Percentiles rank a stretch among this genome's conserved stretches.
Evolutionary conservation across 305 asterid species (phyloP).

Genomic region (Vinca major): DNA sequence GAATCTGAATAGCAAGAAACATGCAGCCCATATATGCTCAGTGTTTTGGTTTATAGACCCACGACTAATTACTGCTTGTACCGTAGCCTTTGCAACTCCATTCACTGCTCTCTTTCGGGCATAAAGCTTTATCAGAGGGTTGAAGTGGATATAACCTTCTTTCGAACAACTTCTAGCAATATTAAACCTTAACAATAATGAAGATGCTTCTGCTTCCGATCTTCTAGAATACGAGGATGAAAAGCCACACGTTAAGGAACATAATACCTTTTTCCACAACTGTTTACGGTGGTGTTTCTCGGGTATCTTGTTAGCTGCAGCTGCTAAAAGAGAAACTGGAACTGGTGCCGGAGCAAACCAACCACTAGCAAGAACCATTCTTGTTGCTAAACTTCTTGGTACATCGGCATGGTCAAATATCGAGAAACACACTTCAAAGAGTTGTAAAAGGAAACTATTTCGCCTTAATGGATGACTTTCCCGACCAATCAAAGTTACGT

Average conservation of each 20-base stretch:
- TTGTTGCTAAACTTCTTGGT: constrained; percentile 74
- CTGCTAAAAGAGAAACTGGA: constrained; percentile 50
- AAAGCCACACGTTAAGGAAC: constrained; percentile 62
- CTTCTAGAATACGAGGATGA: constrained; percentile 55
- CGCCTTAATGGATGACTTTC: constrained; percentile 53
- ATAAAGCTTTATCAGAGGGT: constrained; percentile 54
- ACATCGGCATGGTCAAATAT: constrained; percentile 88
- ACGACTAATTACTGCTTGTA: constrained; percentile 44
- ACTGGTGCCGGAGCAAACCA: constrained; percentile 86
- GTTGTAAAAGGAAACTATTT: constrained; percentile 69
- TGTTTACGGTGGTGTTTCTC: constrained; percentile 52
- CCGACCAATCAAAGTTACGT: constrained; percentile 43
- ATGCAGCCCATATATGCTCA: constrained; percentile 91
- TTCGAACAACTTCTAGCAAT: constrained; percentile 52
- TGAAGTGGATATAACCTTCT: constrained; percentile 64
- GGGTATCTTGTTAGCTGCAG: constrained; percentile 74
- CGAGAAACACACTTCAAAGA: constrained; percentile 90
- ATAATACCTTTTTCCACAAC: constrained; percentile 49
- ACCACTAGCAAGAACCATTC: constrained; percentile 84
- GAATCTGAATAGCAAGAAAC: constrained; percentile 74
- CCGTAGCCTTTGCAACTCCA: constrained; percentile 73
- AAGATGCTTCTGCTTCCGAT: constrained; percentile 77
- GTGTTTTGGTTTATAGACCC: constrained; percentile 39
- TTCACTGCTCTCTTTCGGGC: constrained; percentile 58
- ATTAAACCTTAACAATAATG: constrained; percentile 59